Evolutionary conservation across 2,329 filamentous ascomycete species (phyloP).

Genomic region (Ramularia collo-cygni): DNA sequence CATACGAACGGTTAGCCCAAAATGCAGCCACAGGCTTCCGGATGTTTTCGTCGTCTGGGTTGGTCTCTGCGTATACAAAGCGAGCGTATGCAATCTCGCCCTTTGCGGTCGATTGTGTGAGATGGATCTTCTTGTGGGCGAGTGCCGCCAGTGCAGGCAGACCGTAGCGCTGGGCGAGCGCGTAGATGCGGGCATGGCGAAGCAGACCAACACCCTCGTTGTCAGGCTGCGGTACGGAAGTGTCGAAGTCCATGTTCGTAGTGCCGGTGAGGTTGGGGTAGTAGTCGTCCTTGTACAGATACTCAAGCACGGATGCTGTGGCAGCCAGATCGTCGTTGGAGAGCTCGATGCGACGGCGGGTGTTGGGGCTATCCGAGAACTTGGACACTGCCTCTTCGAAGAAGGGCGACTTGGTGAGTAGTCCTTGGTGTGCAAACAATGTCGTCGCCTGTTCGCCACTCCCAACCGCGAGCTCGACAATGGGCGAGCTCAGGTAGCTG

Average conservation of each 20-base stretch:
- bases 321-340: constrained; percentile 62
- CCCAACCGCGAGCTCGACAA: constrained; percentile 41
- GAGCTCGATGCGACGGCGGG: constrained; percentile 61
- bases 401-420: constrained; percentile 68
- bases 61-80: constrained; percentile 78
- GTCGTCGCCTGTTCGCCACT: constrained; percentile 52
- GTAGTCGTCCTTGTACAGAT: constrained; percentile 79
- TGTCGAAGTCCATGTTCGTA: constrained; percentile 61
- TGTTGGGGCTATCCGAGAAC: constrained; percentile 49
- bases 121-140: constrained; percentile 84
- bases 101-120: constrained; percentile 76
- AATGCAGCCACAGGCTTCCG: constrained; percentile 81
- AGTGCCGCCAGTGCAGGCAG: constrained; percentile 61
- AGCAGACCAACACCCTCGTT: constrained; percentile 76
- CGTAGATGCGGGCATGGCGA: constrained; percentile 85
- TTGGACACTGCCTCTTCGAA: constrained; percentile 58
- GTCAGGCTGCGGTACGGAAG: constrained; percentile 59
- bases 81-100: constrained; percentile 89
- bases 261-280: constrained; percentile 61
- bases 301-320: constrained; percentile 73
- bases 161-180: constrained; percentile 72
- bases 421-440: constrained; percentile 71
- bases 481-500: constrained; percentile 44
- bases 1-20: constrained; percentile 76
- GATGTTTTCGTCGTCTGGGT: constrained; percentile 61